phyloP scores from a whole-genome alignment of 75 land plant species.

The Cryptomeria japonica region DNA sequence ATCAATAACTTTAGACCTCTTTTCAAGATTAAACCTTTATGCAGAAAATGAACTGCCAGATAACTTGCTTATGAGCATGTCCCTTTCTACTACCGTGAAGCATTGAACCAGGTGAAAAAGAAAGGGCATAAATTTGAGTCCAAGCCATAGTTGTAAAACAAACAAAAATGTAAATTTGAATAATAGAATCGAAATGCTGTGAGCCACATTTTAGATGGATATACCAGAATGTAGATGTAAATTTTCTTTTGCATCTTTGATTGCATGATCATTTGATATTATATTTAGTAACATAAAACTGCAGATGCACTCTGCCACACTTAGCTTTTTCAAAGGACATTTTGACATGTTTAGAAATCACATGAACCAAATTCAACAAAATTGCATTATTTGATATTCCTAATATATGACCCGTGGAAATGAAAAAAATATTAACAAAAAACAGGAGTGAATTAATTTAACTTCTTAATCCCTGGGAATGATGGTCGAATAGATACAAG shows the following conservation, averaged over 20 bases:
- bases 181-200: too few relatives aligned
- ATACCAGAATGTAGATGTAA: background rate
- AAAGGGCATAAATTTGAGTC: too few relatives aligned
- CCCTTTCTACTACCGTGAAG: background rate
- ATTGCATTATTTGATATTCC: background rate
- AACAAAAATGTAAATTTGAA: too few relatives aligned
- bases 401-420: too few relatives aligned
- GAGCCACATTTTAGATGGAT: too few relatives aligned
- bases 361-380: background rate
- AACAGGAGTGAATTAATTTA: background rate
- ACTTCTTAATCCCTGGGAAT: conserved; percentile 61
- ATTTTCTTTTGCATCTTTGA: background rate
- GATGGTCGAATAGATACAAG: conserved; percentile 54
- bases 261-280: background rate
- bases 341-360: background rate
- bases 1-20: background rate
- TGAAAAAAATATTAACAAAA: too few relatives aligned
- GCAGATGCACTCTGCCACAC: background rate
- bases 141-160: too few relatives aligned
- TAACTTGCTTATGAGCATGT: background rate
- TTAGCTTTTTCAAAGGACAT: background rate
- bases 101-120: too few relatives aligned
- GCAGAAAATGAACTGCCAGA: background rate
- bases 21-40: too few relatives aligned
- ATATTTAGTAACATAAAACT: background rate